Percentiles rank a stretch among this genome's conserved stretches.
Evolutionary conservation across 2,329 filamentous ascomycete species (phyloP).

Genomic region (Sporothrix globosa): DNA sequence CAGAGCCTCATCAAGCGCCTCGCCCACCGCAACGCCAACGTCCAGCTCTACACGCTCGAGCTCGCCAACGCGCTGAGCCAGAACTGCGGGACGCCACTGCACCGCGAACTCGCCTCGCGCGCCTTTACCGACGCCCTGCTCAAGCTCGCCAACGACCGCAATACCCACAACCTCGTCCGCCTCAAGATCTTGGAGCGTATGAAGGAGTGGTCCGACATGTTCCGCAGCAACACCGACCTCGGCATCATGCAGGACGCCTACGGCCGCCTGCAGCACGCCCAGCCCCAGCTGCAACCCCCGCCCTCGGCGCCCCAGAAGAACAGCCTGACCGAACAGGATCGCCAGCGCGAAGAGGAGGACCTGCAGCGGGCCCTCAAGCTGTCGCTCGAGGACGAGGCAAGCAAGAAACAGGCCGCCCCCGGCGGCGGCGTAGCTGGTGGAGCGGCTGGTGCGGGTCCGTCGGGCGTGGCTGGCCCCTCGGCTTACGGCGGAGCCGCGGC

Average conservation of each 20-base stretch:
- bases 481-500: conserved; percentile 46
- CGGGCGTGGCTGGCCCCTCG: conserved; percentile 22
- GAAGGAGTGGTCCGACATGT: conserved; percentile 96
- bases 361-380: conserved; percentile 93
- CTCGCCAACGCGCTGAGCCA: conserved; percentile 89
- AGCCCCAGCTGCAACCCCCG: conserved; percentile 79
- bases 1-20: conserved; percentile 89
- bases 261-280: conserved; percentile 77
- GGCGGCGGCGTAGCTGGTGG: conserved; percentile 44
- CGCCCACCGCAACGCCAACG: conserved; percentile 91
- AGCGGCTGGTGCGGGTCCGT: conserved; percentile 16
- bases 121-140: conserved; percentile 94
- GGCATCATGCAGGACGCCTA: conserved; percentile 98
- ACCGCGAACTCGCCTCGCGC: conserved; percentile 85
- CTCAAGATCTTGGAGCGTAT: conserved; percentile 96
- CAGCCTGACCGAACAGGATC: conserved; percentile 83
- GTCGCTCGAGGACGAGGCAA: conserved; percentile 84
- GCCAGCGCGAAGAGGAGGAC: conserved; percentile 95
- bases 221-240: conserved; percentile 82
- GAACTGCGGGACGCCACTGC: conserved; percentile 84
- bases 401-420: conserved; percentile 55
- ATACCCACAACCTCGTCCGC: conserved; percentile 95
- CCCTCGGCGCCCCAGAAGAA: conserved; percentile 94
- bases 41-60: conserved; percentile 93
- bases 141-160: conserved; percentile 88